These are phyloP conservation scores for Macaranga tanarius DNA, from an alignment of 441 rosid genomes.

Conservation along the genomic window DNA sequence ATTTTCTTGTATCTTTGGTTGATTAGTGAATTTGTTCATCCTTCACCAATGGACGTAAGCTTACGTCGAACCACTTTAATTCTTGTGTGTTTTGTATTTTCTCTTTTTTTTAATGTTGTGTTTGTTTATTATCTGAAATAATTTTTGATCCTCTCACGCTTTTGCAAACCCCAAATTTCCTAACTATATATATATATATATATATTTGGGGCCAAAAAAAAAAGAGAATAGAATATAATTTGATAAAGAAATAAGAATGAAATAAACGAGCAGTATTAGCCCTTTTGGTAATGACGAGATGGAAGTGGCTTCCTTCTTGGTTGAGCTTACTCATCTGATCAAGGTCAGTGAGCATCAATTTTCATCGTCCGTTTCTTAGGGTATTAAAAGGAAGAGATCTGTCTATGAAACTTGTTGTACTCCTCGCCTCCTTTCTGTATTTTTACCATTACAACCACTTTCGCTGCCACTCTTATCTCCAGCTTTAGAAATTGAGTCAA, in stretches of 20 bases:
- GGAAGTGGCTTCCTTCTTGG: slow-evolving; percentile 34
- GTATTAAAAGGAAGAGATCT: slow-evolving; percentile 37
- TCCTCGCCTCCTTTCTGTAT: slow-evolving; percentile 7
- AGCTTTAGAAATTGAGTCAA: neutral
- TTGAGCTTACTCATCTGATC: slow-evolving; percentile 26
- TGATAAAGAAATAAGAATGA: neutral
- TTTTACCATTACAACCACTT: neutral
- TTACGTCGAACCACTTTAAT: too few relatives aligned
- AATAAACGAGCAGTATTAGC: slow-evolving; percentile 9
- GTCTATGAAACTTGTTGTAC: neutral
- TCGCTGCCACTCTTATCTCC: neutral
- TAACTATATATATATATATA: too few relatives aligned
- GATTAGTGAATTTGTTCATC: too few relatives aligned
- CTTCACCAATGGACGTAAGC: too few relatives aligned
- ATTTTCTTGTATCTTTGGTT: too few relatives aligned
- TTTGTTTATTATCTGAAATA: too few relatives aligned
- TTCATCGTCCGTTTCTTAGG: slow-evolving; percentile 28
- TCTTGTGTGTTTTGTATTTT: too few relatives aligned
- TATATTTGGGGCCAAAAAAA: neutral
- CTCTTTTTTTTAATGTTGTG: too few relatives aligned
- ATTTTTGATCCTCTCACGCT: too few relatives aligned
- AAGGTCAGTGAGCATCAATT: neutral
- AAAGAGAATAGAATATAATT: too few relatives aligned
- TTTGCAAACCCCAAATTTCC: too few relatives aligned
- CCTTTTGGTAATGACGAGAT: slow-evolving; percentile 18